phyloP scores from a whole-genome alignment of 1,139 yeast species.

The Kurtzmaniella quercitrusa region DNA sequence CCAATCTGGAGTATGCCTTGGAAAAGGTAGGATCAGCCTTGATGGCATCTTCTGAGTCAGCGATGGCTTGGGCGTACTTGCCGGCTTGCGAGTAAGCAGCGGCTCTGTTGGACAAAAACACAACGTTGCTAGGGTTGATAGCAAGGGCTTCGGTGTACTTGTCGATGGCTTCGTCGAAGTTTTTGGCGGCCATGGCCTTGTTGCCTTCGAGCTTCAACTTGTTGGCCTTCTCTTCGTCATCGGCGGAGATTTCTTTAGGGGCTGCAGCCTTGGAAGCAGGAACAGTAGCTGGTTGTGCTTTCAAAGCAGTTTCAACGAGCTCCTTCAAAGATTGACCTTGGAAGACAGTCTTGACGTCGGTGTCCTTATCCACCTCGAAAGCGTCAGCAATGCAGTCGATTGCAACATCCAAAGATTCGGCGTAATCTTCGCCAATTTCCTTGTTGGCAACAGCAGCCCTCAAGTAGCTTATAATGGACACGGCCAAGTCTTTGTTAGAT shows the following conservation, averaged over 20 bases:
- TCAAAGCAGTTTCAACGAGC: constrained; percentile 27
- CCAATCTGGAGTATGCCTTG: constrained; percentile 93
- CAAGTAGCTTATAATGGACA: constrained; percentile 71
- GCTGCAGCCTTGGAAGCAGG: constrained; percentile 35
- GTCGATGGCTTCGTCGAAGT: constrained; percentile 65
- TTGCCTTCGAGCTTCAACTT: constrained; percentile 85
- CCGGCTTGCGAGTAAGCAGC: constrained; percentile 87
- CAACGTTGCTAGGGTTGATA: constrained; percentile 67
- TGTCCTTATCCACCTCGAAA: constrained; percentile 60
- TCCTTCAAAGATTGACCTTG: constrained; percentile 48
- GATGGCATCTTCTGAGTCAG: constrained; percentile 81
- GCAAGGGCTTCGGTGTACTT: constrained; percentile 82
- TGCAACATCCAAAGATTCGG: constrained; percentile 93
- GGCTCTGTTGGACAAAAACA: constrained; percentile 90
- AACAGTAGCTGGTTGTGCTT: constrained; percentile 14
- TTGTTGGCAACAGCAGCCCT: constrained; percentile 57
- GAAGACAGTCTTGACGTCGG: constrained; percentile 36
- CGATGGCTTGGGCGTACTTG: constrained; percentile 72
- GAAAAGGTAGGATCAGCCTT: constrained; percentile 74
- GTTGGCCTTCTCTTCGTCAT: constrained; percentile 69
- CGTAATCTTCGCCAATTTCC: constrained; percentile 69
- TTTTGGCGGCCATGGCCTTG: constrained; percentile 78
- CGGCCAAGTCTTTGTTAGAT: constrained; percentile 63
- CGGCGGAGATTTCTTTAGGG: constrained; percentile 27
- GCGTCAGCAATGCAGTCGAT: constrained; percentile 90